Evolutionary conservation across 345 rosid species (phyloP), one percentile per base, ranked within the genome.

Genomic region (Dipteronia dyeriana): DNA sequence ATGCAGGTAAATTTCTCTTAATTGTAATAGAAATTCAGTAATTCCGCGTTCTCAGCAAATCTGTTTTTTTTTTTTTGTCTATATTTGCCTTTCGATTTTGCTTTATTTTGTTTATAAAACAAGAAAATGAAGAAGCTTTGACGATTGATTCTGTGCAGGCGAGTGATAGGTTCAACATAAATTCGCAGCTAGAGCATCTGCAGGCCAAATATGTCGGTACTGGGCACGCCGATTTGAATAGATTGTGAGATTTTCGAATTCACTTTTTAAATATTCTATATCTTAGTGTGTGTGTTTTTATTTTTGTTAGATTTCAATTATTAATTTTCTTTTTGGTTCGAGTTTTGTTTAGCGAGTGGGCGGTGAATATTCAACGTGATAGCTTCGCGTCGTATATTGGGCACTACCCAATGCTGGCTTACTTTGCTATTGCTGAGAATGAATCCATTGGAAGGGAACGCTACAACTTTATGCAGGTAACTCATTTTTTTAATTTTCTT

Each of bases 201-300:
- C 97, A 94, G 82, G 97, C 99, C 72, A 96, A 94, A 83, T 96
- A 96, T 74, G 98, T 92, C 41, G 99, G 99, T 29, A 96, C 97
- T 1, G 95, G 98, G 2, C 98, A 96, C 66, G 97, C 99, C 0
- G 99, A 96, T 79, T 81, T 96, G 82, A 96, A 88, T 83, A 82
- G 97, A 96, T 96, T 91, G 98, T 96, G 51, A 85, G 96, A 77
- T 69, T 74, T 54, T n/a, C 13, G 3, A 45, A 45, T 23, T n/a
- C 2, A 20, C 20, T 4, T 10, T 11, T 38, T n/a, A 20, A 45
- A 41, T 41, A 41, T 41, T 41, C 9, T 41, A 41, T 57, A 1
- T 14, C 39, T 34, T 2, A 57, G 0, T 14, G 1, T 47, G 8
- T 0, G 9, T 13, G 1, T 62, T 62, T 34, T 38, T 71, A 67